Evolutionary conservation across 169 alveolate genomes (phyloP).

Genomic region (Miamiensis avidus): DNA sequence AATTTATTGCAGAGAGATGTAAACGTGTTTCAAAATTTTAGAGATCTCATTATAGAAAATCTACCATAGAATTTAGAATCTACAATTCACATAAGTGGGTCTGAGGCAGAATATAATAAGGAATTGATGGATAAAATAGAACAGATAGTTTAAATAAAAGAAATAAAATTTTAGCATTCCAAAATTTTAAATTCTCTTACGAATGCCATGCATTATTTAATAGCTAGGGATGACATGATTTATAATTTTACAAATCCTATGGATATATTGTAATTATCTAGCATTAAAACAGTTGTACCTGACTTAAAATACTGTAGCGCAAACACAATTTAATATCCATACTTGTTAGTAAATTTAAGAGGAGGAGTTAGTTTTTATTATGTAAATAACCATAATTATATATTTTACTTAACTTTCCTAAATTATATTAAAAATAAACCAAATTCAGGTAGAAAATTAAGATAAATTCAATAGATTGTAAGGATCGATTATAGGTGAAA

Average conservation of each 20-base stretch:
- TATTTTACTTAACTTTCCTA: too few species aligned
- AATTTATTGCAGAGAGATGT: too few species aligned
- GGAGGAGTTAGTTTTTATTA: background rate
- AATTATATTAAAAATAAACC: too few species aligned
- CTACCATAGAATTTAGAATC: too few species aligned
- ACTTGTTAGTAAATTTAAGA: background rate
- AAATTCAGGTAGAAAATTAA: too few species aligned
- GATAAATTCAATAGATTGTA: background rate
- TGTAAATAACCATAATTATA: background rate
- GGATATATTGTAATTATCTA: background rate
- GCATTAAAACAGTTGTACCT: too few species aligned
- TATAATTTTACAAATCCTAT: too few species aligned
- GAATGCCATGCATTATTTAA: background rate
- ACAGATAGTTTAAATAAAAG: background rate
- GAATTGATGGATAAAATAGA: background rate
- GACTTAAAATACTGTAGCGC: background rate
- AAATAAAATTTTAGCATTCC: too few species aligned
- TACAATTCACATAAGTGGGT: background rate
- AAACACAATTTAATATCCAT: background rate
- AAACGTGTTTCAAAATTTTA: too few species aligned
- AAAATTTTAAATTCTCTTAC: too few species aligned
- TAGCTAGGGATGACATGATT: background rate
- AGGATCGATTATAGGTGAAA: background rate
- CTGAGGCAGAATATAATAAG: background rate
- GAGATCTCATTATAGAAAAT: too few species aligned